Conservation (phyloP, 352 stramenopile species). For the Phytophthora meadii region DNA sequence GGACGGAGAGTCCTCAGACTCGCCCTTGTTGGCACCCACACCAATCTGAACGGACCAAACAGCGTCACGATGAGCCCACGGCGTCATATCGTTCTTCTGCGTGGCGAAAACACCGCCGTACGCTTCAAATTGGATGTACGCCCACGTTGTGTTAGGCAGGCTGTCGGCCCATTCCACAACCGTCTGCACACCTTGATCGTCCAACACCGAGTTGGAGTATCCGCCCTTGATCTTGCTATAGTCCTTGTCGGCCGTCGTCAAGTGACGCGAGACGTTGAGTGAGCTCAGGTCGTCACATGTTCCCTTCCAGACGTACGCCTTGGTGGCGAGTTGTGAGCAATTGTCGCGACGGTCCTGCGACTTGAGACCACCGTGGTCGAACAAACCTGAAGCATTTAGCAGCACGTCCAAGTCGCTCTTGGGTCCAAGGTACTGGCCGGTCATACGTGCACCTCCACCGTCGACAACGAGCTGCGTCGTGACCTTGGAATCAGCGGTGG, state of each 20-base stretch:
- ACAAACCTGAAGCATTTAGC: slow-evolving; percentile 46
- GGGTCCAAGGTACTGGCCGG: slow-evolving; percentile 51
- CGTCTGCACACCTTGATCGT: slow-evolving; percentile 43
- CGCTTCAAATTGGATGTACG: slow-evolving; percentile 61
- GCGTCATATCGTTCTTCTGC: slow-evolving; percentile 53
- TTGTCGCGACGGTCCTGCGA: slow-evolving; percentile 46
- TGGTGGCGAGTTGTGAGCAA: slow-evolving; percentile 57
- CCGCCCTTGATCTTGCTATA: slow-evolving; percentile 60
- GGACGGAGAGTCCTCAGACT: slow-evolving; percentile 40
- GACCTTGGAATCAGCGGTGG: slow-evolving; percentile 45
- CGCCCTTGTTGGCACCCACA: slow-evolving; percentile 47
- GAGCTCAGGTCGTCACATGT: slow-evolving; percentile 50
- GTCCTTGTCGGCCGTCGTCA: slow-evolving; percentile 46
- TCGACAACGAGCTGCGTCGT: slow-evolving; percentile 67
- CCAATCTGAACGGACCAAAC: slow-evolving; percentile 59
- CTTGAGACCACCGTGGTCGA: slow-evolving; percentile 41
- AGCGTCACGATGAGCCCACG: slow-evolving; percentile 51
- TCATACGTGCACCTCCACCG: slow-evolving; percentile 35
- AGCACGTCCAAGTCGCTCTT: slow-evolving; percentile 43
- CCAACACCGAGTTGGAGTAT: slow-evolving; percentile 52
- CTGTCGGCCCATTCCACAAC: slow-evolving; percentile 48
- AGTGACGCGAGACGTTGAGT: slow-evolving; percentile 42
- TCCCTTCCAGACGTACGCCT: slow-evolving; percentile 53
- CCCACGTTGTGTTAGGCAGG: slow-evolving; percentile 48
- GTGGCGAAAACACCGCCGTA: slow-evolving; percentile 55